Percentiles rank a stretch among this genome's conserved stretches.
Evolutionary conservation across 2,329 filamentous ascomycete genomes (phyloP).

Genomic region (Colletotrichum falcatum): DNA sequence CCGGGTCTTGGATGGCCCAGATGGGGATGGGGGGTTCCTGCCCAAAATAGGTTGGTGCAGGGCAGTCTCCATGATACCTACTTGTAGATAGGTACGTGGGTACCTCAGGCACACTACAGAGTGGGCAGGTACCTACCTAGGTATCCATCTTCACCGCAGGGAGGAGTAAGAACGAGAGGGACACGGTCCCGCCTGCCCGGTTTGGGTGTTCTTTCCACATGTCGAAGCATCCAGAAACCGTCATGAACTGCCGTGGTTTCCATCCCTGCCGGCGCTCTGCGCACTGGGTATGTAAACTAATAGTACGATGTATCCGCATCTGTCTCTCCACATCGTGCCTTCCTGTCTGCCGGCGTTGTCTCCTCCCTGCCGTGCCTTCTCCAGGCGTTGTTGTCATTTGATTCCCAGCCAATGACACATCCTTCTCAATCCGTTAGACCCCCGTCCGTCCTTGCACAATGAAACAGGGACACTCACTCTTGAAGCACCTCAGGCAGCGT

Average conservation of each 20-base stretch:
- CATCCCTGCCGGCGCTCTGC: too few species aligned
- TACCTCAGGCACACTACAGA: too few species aligned
- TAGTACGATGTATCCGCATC: too few species aligned
- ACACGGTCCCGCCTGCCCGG: too few species aligned
- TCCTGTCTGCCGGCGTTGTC: background rate
- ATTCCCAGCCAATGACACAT: background rate
- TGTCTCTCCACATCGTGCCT: background rate
- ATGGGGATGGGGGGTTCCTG: background rate
- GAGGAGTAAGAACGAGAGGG: background rate
- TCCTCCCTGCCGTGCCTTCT: background rate
- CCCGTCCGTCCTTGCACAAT: background rate
- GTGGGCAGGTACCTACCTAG: background rate
- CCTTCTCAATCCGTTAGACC: background rate
- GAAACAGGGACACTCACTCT: too few species aligned
- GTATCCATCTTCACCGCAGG: background rate
- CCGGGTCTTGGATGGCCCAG: constrained; percentile 25
- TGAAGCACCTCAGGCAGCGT: too few species aligned
- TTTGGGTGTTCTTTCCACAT: background rate
- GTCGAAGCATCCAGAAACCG: background rate
- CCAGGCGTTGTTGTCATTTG: too few species aligned
- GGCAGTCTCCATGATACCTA: background rate
- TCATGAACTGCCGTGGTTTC: background rate
- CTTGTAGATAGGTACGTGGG: too few species aligned
- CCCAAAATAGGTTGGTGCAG: constrained; percentile 32
- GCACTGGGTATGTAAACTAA: too few species aligned